These are phyloP conservation scores for Cardamine chenopodiifolia DNA, from an alignment of 345 rosid species.

Conservation along the genomic window DNA sequence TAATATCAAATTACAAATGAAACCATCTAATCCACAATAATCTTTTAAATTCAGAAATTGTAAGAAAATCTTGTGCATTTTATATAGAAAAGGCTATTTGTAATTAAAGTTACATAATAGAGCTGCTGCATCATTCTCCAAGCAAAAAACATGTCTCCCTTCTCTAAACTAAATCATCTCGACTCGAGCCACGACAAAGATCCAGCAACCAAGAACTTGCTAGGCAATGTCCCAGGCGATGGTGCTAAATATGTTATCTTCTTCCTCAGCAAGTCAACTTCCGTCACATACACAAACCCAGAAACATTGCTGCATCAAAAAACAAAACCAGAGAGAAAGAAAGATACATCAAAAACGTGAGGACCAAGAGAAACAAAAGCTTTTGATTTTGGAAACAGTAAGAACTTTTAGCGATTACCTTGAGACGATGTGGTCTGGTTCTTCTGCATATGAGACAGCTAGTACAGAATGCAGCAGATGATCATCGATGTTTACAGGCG, in stretches of 20 bases:
- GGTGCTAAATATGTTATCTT: conserved; percentile 69
- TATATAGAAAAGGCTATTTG: not conserved
- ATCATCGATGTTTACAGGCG: conserved; percentile 58
- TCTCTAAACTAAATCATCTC: conserved; percentile 23
- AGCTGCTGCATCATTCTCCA: conserved; percentile 2
- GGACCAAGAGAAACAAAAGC: conserved; percentile 1
- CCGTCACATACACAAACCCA: conserved; percentile 78
- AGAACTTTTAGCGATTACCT: conserved; percentile 48
- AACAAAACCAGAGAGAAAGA: not conserved
- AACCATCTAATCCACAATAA: not conserved
- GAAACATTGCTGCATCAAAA: conserved; percentile 67
- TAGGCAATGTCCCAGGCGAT: conserved; percentile 67
- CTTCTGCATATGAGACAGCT: conserved; percentile 84
- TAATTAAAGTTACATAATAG: conserved; percentile 26
- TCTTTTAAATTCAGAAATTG: not conserved
- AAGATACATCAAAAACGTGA: not conserved
- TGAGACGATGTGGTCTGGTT: conserved; percentile 69
- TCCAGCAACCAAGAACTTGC: conserved; percentile 71
- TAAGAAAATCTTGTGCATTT: not conserved
- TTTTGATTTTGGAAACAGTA: not conserved
- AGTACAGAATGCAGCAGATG: conserved; percentile 75
- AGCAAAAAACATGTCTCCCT: conserved; percentile 10
- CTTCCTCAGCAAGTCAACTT: conserved; percentile 69
- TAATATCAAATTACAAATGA: not conserved
- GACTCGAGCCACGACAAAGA: conserved; percentile 82